Evolutionary conservation across 768 basidiomycete species (phyloP).

Genomic region (Lactarius sanguifluus): DNA sequence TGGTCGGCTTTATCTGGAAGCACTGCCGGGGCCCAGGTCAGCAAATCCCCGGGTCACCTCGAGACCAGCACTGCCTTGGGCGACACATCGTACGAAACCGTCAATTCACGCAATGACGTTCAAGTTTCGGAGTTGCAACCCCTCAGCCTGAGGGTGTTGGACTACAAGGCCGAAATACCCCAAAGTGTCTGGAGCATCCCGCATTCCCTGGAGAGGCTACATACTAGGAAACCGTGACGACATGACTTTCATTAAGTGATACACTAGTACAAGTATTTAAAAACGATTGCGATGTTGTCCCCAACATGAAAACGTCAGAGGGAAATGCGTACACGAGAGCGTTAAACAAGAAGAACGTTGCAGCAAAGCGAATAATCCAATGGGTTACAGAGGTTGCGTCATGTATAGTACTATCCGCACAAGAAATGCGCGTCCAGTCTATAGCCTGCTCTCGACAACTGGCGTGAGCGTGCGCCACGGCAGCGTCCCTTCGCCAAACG

Average conservation of each 20-base stretch:
- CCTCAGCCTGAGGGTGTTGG: no score
- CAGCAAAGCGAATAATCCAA: neutral
- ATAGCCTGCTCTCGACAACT: constrained; percentile 56
- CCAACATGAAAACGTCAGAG: neutral
- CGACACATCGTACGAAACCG: no score
- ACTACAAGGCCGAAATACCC: no score
- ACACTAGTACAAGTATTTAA: neutral
- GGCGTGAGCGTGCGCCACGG: constrained; percentile 56
- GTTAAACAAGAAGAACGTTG: neutral
- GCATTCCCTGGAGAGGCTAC: neutral
- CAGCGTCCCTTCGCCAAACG: constrained; percentile 70
- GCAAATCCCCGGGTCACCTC: no score
- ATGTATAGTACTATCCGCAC: no score
- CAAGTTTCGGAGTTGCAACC: no score
- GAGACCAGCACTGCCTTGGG: no score
- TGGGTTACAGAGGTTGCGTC: neutral
- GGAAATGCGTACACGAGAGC: neutral
- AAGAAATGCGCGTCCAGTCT: neutral
- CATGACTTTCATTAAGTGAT: neutral
- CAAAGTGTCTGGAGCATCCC: no score
- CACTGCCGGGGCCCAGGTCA: no score
- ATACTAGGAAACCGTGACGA: neutral
- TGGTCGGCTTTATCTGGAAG: no score
- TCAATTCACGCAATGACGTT: no score
- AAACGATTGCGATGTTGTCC: neutral